Conservation (phyloP, 345 rosid species). For the Isatis tinctoria region DNA sequence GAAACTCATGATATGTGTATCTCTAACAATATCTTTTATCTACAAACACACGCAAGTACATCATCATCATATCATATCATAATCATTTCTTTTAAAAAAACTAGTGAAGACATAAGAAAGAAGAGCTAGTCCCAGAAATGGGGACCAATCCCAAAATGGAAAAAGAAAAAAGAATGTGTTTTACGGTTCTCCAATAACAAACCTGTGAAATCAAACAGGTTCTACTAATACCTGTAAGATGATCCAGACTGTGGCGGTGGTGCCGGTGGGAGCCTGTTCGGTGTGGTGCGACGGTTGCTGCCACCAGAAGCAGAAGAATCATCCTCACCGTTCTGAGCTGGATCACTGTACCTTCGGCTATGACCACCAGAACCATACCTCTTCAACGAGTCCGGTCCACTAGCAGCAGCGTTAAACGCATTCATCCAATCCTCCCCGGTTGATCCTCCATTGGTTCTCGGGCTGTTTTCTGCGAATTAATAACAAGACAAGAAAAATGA, state of each 20-base stretch:
- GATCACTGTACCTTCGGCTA: constrained; percentile 66
- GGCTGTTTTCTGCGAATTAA: constrained; percentile 74
- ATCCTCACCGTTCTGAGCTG: constrained; percentile 72
- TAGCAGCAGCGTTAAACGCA: constrained; percentile 89
- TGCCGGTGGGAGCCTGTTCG: constrained; percentile 77
- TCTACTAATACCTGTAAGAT: constrained; percentile 46
- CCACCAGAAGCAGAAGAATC: constrained; percentile 45
- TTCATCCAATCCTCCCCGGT: constrained; percentile 94
- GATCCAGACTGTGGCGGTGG: constrained; percentile 79
- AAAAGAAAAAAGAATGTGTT: not conserved
- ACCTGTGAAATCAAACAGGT: constrained; percentile 14
- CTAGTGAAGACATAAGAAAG: constrained; percentile 3
- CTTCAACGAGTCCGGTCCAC: constrained; percentile 48
- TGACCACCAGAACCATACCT: constrained; percentile 55
- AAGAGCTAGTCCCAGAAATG: constrained; percentile 23
- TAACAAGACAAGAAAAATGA: not conserved
- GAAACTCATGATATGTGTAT: not conserved
- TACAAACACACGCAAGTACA: constrained; percentile 27
- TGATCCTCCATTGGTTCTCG: constrained; percentile 55
- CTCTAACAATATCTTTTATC: constrained; percentile 25
- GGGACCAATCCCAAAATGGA: constrained; percentile 17
- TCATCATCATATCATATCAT: constrained; percentile 20
- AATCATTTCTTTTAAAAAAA: not conserved
- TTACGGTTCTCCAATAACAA: not conserved
- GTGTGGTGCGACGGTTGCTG: constrained; percentile 68